Conservation (phyloP, 179 eudicot species). For the Corrigiola litoralis region DNA sequence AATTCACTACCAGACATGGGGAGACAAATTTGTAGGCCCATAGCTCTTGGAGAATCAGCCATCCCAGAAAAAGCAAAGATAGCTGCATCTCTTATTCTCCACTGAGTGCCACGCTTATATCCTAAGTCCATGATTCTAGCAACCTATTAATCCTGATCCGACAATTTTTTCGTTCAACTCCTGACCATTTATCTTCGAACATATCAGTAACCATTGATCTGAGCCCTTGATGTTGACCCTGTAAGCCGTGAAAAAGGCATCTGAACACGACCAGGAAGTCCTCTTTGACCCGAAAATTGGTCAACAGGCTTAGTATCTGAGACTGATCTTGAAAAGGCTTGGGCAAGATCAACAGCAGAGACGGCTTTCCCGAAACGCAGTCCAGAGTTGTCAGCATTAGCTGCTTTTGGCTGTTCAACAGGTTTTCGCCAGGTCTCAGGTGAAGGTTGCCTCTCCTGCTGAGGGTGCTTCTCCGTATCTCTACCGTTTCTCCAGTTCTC, state of each 20-base stretch:
- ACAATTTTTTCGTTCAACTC: not conserved
- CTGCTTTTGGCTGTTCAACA: constrained; percentile 44
- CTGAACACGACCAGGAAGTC: constrained; percentile 45
- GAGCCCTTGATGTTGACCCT: constrained; percentile 59
- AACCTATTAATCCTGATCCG: constrained; percentile 9
- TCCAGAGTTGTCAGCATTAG: constrained; percentile 37
- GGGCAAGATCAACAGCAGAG: constrained; percentile 91
- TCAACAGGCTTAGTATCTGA: constrained; percentile 53
- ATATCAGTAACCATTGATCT: constrained; percentile 80
- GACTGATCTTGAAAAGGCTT: constrained; percentile 74
- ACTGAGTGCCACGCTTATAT: constrained; percentile 5
- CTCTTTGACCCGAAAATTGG: constrained; percentile 50
- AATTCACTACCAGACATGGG: not conserved
- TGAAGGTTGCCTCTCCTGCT: constrained; percentile 73
- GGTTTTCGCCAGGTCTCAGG: constrained; percentile 99
- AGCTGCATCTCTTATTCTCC: constrained; percentile 16
- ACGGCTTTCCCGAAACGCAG: constrained; percentile 71
- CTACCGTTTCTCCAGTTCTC: constrained; percentile 55
- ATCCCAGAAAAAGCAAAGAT: constrained; percentile 12
- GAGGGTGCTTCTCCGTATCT: constrained; percentile 54
- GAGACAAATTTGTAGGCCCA: constrained; percentile 5
- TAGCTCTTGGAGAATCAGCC: constrained; percentile 7
- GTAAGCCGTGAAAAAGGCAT: constrained; percentile 84
- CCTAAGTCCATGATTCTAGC: constrained; percentile 7
- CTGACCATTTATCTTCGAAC: not conserved